A percentile compares a stretch with the other conserved stretches of the same genome.
Conservation (phyloP, 1,284 basidiomycete species). For the Testicularia cyperi region DNA sequence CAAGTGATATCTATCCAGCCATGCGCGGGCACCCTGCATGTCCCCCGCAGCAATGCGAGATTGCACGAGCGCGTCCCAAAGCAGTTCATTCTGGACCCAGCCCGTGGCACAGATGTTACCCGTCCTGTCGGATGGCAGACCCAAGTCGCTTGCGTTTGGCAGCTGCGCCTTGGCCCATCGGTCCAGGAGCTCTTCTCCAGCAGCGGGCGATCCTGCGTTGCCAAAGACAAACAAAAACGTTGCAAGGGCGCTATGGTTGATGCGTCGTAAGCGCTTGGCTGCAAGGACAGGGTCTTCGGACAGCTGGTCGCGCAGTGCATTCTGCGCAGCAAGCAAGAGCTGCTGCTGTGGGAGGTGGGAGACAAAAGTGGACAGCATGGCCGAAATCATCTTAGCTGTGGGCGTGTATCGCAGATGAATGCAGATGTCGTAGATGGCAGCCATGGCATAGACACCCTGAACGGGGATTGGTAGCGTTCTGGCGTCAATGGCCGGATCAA, state of each 20-base stretch:
- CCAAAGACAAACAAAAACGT: constrained; percentile 19
- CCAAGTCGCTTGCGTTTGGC: too few species aligned
- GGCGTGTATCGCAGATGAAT: constrained; percentile 2
- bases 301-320: constrained; percentile 4
- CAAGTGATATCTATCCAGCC: constrained; percentile 28
- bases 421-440: constrained; percentile 24
- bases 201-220: constrained; percentile 1
- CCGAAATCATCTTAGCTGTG: constrained; percentile 16
- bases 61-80: constrained; percentile 23
- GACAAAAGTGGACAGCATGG: constrained; percentile 15
- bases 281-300: not conserved
- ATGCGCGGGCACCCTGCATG: constrained; percentile 9
- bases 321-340: constrained; percentile 5
- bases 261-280: not conserved
- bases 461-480: constrained; percentile 15
- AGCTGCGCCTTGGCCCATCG: constrained; percentile 13
- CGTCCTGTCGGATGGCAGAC: not conserved
- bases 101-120: not conserved
- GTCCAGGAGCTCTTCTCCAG: constrained; percentile 9
- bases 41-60: constrained; percentile 10
- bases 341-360: constrained; percentile 2
- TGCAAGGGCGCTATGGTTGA: constrained; percentile 12
- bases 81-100: constrained; percentile 15
- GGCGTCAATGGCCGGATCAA: constrained; percentile 13
- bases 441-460: constrained; percentile 35